Conservation (phyloP, 2,329 filamentous ascomycete species). For the Diaporthe ampelina region DNA sequence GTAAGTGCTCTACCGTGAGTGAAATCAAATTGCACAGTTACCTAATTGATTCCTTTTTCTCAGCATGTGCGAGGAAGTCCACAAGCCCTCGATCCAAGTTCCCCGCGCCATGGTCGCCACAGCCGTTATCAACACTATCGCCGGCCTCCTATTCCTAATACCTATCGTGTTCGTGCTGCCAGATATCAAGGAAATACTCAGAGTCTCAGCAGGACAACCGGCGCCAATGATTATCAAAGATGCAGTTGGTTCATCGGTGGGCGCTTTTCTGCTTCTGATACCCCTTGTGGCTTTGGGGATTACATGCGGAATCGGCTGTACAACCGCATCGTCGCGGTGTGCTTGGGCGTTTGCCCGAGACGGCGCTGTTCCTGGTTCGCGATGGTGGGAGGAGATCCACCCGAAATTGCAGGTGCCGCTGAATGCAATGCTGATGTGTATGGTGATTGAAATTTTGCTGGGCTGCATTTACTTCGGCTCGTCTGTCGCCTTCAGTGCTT, state of each 20-base stretch:
- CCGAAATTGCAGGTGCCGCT: not conserved
- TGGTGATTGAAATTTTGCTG: not conserved
- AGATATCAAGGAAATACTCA: not conserved
- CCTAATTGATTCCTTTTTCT: not conserved
- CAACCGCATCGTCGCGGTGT: not conserved
- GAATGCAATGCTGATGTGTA: not conserved
- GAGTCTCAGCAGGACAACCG: not conserved
- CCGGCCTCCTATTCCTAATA: not conserved
- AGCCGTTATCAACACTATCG: not conserved
- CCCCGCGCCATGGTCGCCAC: not conserved
- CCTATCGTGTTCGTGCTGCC: not conserved
- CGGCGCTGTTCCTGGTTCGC: not conserved
- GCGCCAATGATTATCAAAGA: not conserved
- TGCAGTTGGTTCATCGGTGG: not conserved
- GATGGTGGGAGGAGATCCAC: not conserved
- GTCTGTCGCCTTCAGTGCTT: not conserved
- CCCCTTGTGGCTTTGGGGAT: not conserved
- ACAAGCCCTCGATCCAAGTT: not conserved
- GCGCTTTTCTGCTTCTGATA: not conserved
- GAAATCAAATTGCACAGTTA: too few species aligned
- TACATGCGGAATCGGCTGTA: not conserved
- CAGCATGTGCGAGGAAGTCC: not conserved
- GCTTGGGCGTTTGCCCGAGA: not conserved
- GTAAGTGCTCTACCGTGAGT: not conserved
- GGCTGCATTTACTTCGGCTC: not conserved